phyloP scores from a whole-genome alignment of 2,329 filamentous ascomycete species.

The Chrysosporium queenslandicum region DNA sequence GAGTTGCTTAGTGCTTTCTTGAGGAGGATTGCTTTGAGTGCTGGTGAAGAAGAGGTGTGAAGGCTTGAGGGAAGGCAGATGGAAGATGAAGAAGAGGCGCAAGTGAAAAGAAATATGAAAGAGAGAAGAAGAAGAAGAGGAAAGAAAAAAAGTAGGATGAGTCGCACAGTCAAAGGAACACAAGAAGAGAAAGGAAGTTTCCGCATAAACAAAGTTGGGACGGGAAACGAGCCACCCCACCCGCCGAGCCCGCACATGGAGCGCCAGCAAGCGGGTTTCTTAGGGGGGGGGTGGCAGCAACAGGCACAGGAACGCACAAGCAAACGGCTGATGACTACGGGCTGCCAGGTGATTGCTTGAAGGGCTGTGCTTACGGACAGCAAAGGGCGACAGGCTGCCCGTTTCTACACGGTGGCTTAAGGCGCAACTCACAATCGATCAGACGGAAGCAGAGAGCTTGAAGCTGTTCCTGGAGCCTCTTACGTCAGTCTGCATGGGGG shows the following conservation, averaged over 20 bases:
- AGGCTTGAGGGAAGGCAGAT: neutral
- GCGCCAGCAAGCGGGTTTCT: neutral
- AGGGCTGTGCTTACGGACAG: neutral
- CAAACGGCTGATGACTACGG: neutral
- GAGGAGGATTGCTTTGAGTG: neutral
- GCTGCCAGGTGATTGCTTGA: neutral
- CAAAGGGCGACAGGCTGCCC: neutral
- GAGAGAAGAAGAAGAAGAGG: neutral
- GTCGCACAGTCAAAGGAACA: neutral
- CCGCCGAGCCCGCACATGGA: neutral
- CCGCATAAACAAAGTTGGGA: constrained; percentile 3
- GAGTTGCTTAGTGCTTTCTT: neutral
- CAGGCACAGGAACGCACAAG: neutral
- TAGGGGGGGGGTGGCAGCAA: neutral
- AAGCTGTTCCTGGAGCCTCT: neutral
- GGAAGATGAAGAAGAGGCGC: neutral
- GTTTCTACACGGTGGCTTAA: neutral
- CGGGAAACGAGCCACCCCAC: neutral
- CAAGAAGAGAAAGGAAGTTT: constrained; percentile 4
- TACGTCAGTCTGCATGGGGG: neutral
- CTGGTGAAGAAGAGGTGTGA: neutral
- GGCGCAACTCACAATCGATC: neutral
- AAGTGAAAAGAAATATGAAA: neutral
- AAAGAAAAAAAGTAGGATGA: neutral
- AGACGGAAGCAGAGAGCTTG: neutral